Evolutionary conservation across 257 asterid species (phyloP), one percentile per base, ranked within the genome.

Genomic region (Craterostigma plantagineum): DNA sequence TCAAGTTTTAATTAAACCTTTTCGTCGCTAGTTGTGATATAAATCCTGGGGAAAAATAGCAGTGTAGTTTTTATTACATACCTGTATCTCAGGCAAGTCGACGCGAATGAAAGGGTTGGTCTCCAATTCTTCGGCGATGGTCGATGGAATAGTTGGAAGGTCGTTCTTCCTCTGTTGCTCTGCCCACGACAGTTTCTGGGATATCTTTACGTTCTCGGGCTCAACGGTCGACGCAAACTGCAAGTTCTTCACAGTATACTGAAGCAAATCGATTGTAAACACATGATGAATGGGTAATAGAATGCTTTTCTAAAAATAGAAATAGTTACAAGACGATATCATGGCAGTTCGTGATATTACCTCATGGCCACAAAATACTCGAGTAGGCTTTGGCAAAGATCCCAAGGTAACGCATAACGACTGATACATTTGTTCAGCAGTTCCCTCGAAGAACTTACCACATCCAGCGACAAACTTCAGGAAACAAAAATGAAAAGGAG

Each of bases 101-200:
- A 69, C 95, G 45, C 95, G 92, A 85, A 87, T 68, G 77, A 87
- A 87, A 4, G 98, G 95, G 43, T 90, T 83, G 0, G 79, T 79
- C 69, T 79, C 84, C 30, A 79, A 53, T 70, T 48, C 98, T 55
- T 79, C 91, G 65, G 55, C 75, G 16, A 90, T 68, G 37, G 91
- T 90, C 10, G 98, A 90, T 45, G 98, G 98, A 62, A 83, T 54
- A 40, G 98, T 82, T 34, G 94, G 94, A 48, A 72, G 86, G 47
- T 73, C 69, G 3, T 49, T 35, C 57, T 42, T 54, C 44, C 65
- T 57, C 67, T 70, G 51, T 42, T 61, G 68, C 61, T 57, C 63
- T 41, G 80, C 76, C 70, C 74, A 66, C 11, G 35, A 54, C 46
- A 74, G 36, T 51, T 66, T 74, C 35, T 67, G 61, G 12, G 62